Base-by-base conservation (phyloP, 805 yeast genomes). In the Pichia californica region DNA sequence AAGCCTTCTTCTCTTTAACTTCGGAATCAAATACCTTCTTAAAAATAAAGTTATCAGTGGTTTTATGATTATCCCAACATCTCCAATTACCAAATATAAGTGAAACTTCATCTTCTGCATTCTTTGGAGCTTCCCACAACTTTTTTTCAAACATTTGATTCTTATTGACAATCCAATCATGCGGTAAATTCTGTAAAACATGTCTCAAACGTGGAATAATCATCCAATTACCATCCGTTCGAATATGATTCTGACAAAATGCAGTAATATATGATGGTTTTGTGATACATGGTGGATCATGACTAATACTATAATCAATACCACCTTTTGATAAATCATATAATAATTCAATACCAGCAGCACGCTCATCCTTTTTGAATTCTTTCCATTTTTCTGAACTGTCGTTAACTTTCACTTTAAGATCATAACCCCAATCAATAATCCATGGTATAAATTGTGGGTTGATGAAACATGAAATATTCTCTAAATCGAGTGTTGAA, bases 241-340 rank as follows among this genome's bases (percentile, higher is more conserved):
- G 69, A 2, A 88, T 78, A 62, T 89, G 97, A 20, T 79, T 74
- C 16, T 72, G 70, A 2, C 81, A 74, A 3, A 88, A 74, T 41
- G 96, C 70, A 38, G 87, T 74, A 26, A 88, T 77, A 53, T 84
- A 81, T 0, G 96, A 83, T 0, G 97, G 96, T 40, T 88, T 82
- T 1, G 97, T 89, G 41, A 91, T 73, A 16, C 88, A 96, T 6
- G 86, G 79, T 0, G 98, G 94, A 54, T 93, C 98, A 49, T 85
- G 85, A 39, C 79, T 79, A 34, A 88, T 74, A 26, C 73, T 71
- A 39, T 59, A 57, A 1, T 58, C 55, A 9, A 53, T 53, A 8
- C 74, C 67, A 2, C 71, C 75, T 11, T 53, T 53, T 3, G 75
- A 58, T 16, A 74, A 52, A 10, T 56, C 52, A 50, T 72, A 72